These are phyloP conservation scores for Trichoderma orchidacearum DNA, from an alignment of 495 filamentous ascomycete species.

Conservation along the genomic window DNA sequence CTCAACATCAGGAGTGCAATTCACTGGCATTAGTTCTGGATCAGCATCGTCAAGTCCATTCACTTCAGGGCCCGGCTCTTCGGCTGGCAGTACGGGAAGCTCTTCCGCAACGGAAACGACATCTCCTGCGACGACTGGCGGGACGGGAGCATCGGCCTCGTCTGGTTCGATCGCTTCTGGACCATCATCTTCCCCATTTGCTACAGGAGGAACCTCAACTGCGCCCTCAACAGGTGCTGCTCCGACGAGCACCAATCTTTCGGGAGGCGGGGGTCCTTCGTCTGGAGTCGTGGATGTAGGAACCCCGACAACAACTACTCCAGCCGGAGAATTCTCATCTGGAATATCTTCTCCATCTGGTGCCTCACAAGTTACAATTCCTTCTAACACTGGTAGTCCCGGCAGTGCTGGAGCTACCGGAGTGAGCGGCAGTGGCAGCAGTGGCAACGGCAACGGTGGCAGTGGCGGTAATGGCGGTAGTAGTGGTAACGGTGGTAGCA, in stretches of 20 bases:
- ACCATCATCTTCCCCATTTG: background rate
- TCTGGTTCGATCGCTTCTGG: background rate
- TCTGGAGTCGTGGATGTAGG: too few relatives aligned
- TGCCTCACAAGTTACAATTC: too few relatives aligned
- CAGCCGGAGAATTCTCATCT: background rate
- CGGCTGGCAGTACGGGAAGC: background rate
- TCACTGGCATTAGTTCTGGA: conserved; percentile 60
- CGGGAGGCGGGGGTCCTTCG: background rate
- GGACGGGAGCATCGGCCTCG: background rate
- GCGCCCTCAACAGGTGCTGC: background rate
- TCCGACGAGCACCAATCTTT: background rate
- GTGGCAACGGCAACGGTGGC: background rate
- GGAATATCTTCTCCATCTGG: background rate
- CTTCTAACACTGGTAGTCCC: background rate
- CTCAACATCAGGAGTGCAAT: conserved; percentile 44
- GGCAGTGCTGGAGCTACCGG: background rate
- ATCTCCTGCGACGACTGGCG: too few relatives aligned
- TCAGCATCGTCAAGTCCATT: background rate
- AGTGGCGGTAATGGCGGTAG: background rate
- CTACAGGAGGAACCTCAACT: background rate
- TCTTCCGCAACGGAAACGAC: too few relatives aligned
- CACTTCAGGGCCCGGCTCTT: background rate
- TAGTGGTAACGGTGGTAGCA: background rate
- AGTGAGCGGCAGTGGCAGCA: background rate
- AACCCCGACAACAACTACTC: too few relatives aligned